Base-by-base conservation (phyloP, 176 grass and related monocot genomes). In the Rhynchospora breviuscula region DNA sequence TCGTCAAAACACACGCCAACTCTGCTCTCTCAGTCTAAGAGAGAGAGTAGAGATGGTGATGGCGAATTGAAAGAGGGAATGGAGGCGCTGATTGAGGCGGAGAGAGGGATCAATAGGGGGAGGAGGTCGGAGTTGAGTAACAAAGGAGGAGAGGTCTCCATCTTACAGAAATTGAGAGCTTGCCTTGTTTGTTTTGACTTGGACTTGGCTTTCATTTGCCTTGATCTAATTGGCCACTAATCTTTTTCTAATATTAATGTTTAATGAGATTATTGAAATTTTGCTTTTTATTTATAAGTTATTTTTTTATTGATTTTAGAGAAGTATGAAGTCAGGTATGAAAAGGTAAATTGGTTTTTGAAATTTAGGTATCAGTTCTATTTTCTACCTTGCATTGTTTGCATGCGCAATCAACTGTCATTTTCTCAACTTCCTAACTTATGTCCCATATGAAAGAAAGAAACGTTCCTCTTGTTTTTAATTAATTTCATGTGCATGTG, bases 131-230 rank as follows among this genome's bases (percentile, higher is more conserved):
- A 63, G 58, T 46, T 57, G 49, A 53, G 81, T 45, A 40, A 23
- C 43, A 33, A 68, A 67, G 54, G 8, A 49, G 9, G 56, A 83
- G 81, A 74, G 19, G 48, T 83, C 60, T 83, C 40, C 53, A 60
- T 63, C 78, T 62, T 13, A 40, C 23, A 44, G 51, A 21, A 80
- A 61, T 57, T 80, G 77, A 80, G 23, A 59, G 74, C 19, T 19
- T 80, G 25, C 25, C 11, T 26, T 15, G 8, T 8, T 62, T 62
- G 58, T 81, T 66, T 81, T 81, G 79, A 81, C 79, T 52, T 65
- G 59, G 79, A 81, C 79, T 52, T 65, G 59, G 54, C 40, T 66
- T 63, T 61, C 57, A 47, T 81, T 43, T 15, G 26, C 70, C 70
- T 75, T 52, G 14, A 21, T 61, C 59, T 61, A 18, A 61, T 1